Percentiles rank a stretch among this genome's conserved stretches.
phyloP scores from a whole-genome alignment of 345 rosid species.

The Hibiscus syriacus region DNA sequence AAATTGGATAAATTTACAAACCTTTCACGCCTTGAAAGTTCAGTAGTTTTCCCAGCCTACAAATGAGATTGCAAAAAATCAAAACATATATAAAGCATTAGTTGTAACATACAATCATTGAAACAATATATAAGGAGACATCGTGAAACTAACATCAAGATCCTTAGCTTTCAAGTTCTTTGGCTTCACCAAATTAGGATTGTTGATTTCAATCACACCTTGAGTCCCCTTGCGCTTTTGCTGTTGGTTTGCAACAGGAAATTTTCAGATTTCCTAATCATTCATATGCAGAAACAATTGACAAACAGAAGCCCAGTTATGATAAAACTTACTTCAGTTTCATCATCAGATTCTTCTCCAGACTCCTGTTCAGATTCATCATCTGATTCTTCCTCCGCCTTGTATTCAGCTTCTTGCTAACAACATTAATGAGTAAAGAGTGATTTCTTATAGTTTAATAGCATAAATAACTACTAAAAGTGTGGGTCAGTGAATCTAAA shows the following conservation, averaged over 20 bases:
- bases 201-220: slow-evolving; percentile 72
- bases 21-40: slow-evolving; percentile 83
- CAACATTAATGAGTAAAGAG: not conserved
- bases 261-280: not conserved
- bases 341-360: slow-evolving; percentile 55
- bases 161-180: slow-evolving; percentile 62
- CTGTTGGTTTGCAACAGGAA: slow-evolving; percentile 5
- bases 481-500: not conserved
- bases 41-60: slow-evolving; percentile 48
- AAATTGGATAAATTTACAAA: slow-evolving; percentile 14
- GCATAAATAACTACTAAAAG: not conserved
- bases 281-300: not conserved
- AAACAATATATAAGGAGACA: not conserved
- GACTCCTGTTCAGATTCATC: slow-evolving; percentile 50
- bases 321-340: slow-evolving; percentile 38
- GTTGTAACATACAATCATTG: not conserved
- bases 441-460: not conserved
- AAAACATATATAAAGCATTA: not conserved
- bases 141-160: slow-evolving; percentile 40
- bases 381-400: slow-evolving; percentile 45
- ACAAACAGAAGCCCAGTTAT: not conserved
- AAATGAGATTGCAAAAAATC: not conserved
- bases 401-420: slow-evolving; percentile 54
- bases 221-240: slow-evolving; percentile 79
- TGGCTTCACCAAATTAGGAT: slow-evolving; percentile 70